These are phyloP conservation scores for Erodium moschatum DNA, from an alignment of 441 rosid genomes.

Conservation along the genomic window DNA sequence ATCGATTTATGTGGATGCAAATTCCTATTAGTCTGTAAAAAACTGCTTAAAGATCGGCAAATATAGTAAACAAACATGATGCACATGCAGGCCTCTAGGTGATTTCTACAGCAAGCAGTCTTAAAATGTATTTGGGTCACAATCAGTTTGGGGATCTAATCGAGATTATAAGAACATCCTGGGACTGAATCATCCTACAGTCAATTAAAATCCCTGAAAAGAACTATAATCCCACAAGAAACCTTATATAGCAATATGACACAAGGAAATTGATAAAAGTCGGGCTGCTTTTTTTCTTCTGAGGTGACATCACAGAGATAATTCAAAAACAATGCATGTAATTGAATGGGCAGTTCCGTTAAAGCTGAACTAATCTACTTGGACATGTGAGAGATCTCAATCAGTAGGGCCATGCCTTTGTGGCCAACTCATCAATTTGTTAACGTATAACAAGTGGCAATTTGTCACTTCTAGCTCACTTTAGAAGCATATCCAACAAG, in stretches of 20 bases:
- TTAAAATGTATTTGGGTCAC: neutral
- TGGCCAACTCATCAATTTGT: slow-evolving; percentile 44
- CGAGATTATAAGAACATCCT: neutral
- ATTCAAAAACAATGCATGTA: neutral
- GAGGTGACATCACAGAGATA: slow-evolving; percentile 18
- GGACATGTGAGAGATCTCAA: slow-evolving; percentile 30
- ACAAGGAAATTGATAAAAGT: slow-evolving; percentile 24
- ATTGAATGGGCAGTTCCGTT: slow-evolving; percentile 15
- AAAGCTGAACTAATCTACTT: slow-evolving; percentile 15
- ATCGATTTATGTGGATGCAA: no score
- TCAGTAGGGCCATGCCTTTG: slow-evolving; percentile 33
- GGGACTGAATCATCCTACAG: no score
- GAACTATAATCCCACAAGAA: slow-evolving; percentile 22
- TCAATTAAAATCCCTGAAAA: neutral
- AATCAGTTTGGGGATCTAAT: slow-evolving; percentile 1
- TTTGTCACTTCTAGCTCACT: slow-evolving; percentile 39
- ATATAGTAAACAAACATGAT: neutral
- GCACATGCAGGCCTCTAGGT: neutral
- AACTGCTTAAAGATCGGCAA: neutral
- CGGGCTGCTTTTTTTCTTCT: slow-evolving; percentile 21
- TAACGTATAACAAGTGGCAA: slow-evolving; percentile 33
- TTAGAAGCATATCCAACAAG: slow-evolving; percentile 26
- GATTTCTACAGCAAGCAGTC: neutral
- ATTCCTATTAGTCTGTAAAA: no score
- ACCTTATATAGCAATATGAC: slow-evolving; percentile 21